phyloP scores from a whole-genome alignment of 1,284 basidiomycete genomes.

The Tilletia walkeri region DNA sequence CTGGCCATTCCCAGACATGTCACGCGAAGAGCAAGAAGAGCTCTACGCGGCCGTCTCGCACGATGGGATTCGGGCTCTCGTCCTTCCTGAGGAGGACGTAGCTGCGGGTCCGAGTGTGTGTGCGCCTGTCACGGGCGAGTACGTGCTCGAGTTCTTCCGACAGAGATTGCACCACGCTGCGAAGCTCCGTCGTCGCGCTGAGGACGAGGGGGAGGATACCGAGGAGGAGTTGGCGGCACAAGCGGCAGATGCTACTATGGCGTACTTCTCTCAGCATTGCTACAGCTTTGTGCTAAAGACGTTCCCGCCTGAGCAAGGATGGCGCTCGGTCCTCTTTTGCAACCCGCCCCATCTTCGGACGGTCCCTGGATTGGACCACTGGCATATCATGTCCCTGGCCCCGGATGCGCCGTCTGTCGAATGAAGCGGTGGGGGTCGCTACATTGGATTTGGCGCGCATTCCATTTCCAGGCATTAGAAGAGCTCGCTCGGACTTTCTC shows the following conservation, averaged over 20 bases:
- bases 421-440: too few relatives aligned
- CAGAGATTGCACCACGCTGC: background rate
- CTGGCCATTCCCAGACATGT: constrained; percentile 31
- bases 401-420: background rate
- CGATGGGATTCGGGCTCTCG: constrained; percentile 43
- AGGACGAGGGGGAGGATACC: background rate
- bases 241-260: constrained; percentile 17
- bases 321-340: constrained; percentile 35
- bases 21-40: constrained; percentile 16
- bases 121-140: constrained; percentile 9
- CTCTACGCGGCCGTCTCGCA: constrained; percentile 35
- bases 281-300: constrained; percentile 17
- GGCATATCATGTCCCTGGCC: constrained; percentile 20
- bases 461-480: too few relatives aligned
- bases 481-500: too few relatives aligned
- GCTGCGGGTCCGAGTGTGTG: background rate
- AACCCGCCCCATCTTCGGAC: constrained; percentile 37
- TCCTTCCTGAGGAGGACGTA: constrained; percentile 13
- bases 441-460: too few relatives aligned
- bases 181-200: background rate
- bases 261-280: background rate
- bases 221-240: background rate
- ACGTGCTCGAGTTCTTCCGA: constrained; percentile 14
- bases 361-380: constrained; percentile 40
- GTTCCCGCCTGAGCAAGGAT: constrained; percentile 24